Percentiles rank a stretch among this genome's conserved stretches.
Conservation (phyloP, 768 basidiomycete species). For the Leccinum subgranulosum region DNA sequence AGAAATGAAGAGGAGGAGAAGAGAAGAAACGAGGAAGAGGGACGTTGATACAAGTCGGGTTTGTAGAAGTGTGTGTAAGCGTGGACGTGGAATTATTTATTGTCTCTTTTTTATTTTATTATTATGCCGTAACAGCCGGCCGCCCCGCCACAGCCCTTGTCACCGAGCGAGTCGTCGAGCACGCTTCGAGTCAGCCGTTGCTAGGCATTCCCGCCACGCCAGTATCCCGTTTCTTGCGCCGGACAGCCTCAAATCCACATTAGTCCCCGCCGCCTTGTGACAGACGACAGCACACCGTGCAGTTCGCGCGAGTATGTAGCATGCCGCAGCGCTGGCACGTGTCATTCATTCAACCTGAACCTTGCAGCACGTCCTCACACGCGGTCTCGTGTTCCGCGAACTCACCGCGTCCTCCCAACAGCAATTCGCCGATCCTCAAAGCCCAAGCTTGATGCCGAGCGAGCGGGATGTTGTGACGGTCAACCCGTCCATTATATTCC, state of each 20-base stretch:
- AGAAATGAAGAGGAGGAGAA: slow-evolving; percentile 30
- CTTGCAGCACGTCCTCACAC: background rate
- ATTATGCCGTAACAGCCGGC: slow-evolving; percentile 20
- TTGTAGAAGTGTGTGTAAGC: background rate
- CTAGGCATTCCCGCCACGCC: background rate
- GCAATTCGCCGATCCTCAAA: background rate
- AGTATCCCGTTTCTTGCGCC: background rate
- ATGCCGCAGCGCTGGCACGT: background rate
- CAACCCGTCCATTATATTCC: background rate
- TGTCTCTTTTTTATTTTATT: slow-evolving; percentile 5
- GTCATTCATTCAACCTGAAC: background rate
- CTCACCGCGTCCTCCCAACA: slow-evolving; percentile 1
- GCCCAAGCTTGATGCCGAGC: background rate
- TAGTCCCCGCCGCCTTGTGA: background rate
- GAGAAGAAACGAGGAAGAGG: slow-evolving; percentile 29
- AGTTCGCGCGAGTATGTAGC: too few species aligned
- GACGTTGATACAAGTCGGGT: slow-evolving; percentile 19
- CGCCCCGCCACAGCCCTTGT: slow-evolving; percentile 13
- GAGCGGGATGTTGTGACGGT: background rate
- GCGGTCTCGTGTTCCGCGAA: slow-evolving; percentile 5
- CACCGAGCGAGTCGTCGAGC: background rate
- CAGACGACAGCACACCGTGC: background rate
- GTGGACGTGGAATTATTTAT: slow-evolving; percentile 33
- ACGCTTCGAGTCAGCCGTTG: background rate
- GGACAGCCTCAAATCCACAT: background rate